A percentile compares a stretch with the other conserved stretches of the same genome.
These are phyloP conservation scores for Boletus subparvulus DNA, from an alignment of 768 basidiomycete species.

Conservation along the genomic window DNA sequence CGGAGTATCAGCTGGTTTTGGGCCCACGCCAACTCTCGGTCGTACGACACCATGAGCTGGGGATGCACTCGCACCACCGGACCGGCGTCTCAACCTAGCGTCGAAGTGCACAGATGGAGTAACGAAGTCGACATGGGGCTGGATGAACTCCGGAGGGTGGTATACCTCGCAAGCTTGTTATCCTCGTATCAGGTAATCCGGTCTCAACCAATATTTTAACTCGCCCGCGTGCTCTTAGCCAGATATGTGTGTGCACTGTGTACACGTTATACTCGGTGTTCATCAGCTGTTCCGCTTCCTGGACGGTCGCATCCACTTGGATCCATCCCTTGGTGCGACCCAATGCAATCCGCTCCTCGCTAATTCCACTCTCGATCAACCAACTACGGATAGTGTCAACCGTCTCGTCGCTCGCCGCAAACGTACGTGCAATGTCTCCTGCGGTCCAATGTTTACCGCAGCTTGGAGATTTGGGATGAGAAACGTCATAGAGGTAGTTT, in stretches of 20 bases:
- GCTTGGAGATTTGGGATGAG: conserved; percentile 42
- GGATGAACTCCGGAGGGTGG: conserved; percentile 32
- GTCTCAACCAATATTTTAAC: not conserved
- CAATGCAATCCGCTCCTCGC: conserved; percentile 16
- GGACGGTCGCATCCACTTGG: conserved; percentile 26
- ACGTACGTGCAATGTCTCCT: conserved; percentile 26
- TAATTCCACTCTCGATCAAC: conserved; percentile 29
- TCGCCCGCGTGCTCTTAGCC: conserved; percentile 29
- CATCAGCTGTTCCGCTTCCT: conserved; percentile 34
- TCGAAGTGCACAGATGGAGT: conserved; percentile 38
- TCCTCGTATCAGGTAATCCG: not conserved
- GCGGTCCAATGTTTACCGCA: conserved; percentile 49
- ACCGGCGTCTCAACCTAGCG: conserved; percentile 17
- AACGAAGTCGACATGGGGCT: conserved; percentile 36
- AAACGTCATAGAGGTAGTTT: conserved; percentile 41
- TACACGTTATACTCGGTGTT: conserved; percentile 34
- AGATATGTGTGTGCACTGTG: conserved; percentile 23
- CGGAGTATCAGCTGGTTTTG: conserved; percentile 13
- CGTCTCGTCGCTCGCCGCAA: conserved; percentile 26
- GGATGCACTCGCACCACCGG: not conserved
- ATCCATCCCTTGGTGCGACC: conserved; percentile 26
- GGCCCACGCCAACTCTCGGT: conserved; percentile 10
- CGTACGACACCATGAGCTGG: conserved; percentile 17
- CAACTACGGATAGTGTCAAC: conserved; percentile 26
- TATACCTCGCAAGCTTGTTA: conserved; percentile 32